Evolutionary conservation across 495 filamentous ascomycete genomes (phyloP), one percentile per base, ranked within the genome.

Genomic region (Annulohypoxylon bovei): DNA sequence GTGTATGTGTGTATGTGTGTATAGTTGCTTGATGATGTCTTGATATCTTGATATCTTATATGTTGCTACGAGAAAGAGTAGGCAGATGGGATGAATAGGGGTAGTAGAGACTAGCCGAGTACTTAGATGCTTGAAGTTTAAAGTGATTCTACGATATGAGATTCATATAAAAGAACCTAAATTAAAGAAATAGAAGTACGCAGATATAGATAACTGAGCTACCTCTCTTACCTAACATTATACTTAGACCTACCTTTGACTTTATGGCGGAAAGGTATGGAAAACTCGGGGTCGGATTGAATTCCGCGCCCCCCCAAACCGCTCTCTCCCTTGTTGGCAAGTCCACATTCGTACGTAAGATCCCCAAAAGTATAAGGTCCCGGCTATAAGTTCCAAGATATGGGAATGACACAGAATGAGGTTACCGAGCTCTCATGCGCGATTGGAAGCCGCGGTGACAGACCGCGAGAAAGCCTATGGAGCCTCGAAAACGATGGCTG

Each of bases 231-330:
- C 53, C 12, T 58, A 37, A 37, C 28, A 33, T 16, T 52, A 52
- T 40, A 66, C 39, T 57, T 37, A 56, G 37, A 37, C 62, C 37
- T 46, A 9, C 11, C 18, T 40, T 27, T n/a, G 12, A 42, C 20
- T 33, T 52, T 44, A 32, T 25, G 20, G 8, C 63, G 69, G 69
- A 25, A 67, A 67, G 49, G n/a, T 59, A 60, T 54, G 69, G 59
- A 68, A 60, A 62, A 53, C 6, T 67, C 69, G 55, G 46, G 57
- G 25, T 50, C 64, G 69, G 69, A 62, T 32, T n/a, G 46, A 67
- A 72, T 72, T 72, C 69, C 69, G 69, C 69, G 37, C 58, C n/a
- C 25, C n/a, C 32, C 14, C 22, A 1, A 39, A 20, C 46, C 20
- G 46, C 16, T 27, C 1, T n/a, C n/a, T n/a, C n/a, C 47, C 23